These are phyloP conservation scores for Astragalus glycyphyllos DNA, from an alignment of 306 rosid genomes.

Conservation along the genomic window DNA sequence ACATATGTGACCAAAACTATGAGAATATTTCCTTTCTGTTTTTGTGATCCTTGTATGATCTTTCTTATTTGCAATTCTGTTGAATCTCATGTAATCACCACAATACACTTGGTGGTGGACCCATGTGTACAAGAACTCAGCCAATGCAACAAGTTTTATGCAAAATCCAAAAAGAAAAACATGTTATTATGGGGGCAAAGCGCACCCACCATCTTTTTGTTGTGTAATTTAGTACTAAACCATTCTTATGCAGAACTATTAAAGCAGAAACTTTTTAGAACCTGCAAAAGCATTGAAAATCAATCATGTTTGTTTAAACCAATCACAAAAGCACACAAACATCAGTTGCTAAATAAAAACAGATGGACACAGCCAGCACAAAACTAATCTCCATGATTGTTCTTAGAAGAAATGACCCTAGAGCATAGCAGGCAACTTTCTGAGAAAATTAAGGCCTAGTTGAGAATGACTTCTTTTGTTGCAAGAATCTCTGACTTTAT, in stretches of 20 bases:
- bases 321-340: slow-evolving; percentile 6
- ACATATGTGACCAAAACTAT: no score
- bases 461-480: slow-evolving; percentile 28
- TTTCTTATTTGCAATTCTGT: no score
- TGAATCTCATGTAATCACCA: no score
- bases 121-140: no score
- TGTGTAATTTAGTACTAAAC: not conserved
- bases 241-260: slow-evolving; percentile 11
- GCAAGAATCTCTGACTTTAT: slow-evolving; percentile 59
- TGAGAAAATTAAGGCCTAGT: slow-evolving; percentile 39
- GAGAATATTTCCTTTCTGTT: no score
- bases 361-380: slow-evolving; percentile 27
- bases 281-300: slow-evolving; percentile 25
- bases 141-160: no score
- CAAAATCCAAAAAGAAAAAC: no score
- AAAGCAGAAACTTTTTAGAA: slow-evolving; percentile 27
- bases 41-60: no score
- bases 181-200: no score
- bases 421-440: slow-evolving; percentile 38
- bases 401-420: slow-evolving; percentile 42
- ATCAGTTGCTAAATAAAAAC: not conserved
- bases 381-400: not conserved
- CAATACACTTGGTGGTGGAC: no score
- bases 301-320: not conserved
- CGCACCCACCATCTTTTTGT: no score